Evolutionary conservation across 1,139 yeast genomes (phyloP).

Genomic region (Diutina sp.): DNA sequence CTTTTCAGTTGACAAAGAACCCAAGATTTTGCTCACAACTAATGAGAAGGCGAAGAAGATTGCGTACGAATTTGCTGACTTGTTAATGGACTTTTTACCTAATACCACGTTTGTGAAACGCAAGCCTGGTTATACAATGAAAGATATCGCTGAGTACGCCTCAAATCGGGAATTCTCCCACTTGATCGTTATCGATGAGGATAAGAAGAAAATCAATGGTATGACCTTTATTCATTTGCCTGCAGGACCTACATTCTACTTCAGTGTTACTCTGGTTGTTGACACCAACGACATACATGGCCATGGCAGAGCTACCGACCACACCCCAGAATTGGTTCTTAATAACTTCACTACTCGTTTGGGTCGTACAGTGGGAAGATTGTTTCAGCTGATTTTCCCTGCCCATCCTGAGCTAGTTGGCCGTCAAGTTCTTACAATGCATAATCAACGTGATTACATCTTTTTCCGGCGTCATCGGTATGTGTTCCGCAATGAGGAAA

Average conservation of each 20-base stretch:
- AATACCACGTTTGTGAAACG: conserved; percentile 79
- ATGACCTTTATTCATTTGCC: conserved; percentile 88
- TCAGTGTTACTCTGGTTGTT: conserved; percentile 67
- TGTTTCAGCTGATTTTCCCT: conserved; percentile 88
- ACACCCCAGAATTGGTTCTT: conserved; percentile 80
- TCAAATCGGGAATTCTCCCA: conserved; percentile 78
- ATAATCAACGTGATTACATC: conserved; percentile 89
- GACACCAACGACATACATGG: conserved; percentile 70
- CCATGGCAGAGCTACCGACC: conserved; percentile 84
- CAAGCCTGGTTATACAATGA: conserved; percentile 69
- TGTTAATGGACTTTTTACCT: conserved; percentile 75
- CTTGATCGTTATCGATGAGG: conserved; percentile 81
- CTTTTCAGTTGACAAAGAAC: conserved; percentile 37
- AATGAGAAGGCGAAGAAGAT: conserved; percentile 73
- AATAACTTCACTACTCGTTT: conserved; percentile 86
- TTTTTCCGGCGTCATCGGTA: conserved; percentile 94
- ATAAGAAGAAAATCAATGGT: conserved; percentile 84
- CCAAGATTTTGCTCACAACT: conserved; percentile 83
- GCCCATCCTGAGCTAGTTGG: conserved; percentile 89
- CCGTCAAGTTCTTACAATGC: conserved; percentile 88
- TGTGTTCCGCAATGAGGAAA: conserved; percentile 76
- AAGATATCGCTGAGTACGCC: conserved; percentile 78
- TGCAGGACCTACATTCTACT: conserved; percentile 89
- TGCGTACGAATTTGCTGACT: conserved; percentile 86
- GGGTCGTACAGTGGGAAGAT: conserved; percentile 84